These are phyloP conservation scores for Guadua angustifolia DNA, from an alignment of 176 grass and related monocot species.

Conservation along the genomic window DNA sequence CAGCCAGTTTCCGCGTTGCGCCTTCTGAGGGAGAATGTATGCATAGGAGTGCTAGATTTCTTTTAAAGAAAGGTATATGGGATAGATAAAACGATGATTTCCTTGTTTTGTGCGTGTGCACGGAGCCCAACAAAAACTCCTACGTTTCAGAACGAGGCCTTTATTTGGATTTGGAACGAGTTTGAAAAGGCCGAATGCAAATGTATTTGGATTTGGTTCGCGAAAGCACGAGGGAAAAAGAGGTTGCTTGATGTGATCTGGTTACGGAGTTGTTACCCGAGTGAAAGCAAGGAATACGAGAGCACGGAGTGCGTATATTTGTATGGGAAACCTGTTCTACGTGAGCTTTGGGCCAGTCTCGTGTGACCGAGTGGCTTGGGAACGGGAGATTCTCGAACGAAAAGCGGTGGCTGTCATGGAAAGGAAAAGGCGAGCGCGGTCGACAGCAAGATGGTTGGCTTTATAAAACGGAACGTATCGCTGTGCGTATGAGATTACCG, in stretches of 20 bases:
- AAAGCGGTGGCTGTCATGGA: slow-evolving; percentile 45
- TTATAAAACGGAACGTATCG: neutral
- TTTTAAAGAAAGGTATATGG: too few relatives aligned
- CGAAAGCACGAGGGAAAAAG: neutral
- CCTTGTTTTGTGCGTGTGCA: neutral
- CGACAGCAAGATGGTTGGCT: neutral
- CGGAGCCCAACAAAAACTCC: neutral
- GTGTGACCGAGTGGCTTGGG: slow-evolving; percentile 6
- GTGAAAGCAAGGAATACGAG: slow-evolving; percentile 33
- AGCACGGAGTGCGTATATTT: neutral
- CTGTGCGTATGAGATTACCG: slow-evolving; percentile 18
- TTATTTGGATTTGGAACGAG: neutral
- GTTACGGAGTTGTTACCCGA: neutral
- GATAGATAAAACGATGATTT: too few relatives aligned
- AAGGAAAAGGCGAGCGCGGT: neutral
- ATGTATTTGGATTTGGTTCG: too few relatives aligned
- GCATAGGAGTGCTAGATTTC: too few relatives aligned
- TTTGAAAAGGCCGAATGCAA: neutral
- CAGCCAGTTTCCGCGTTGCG: too few relatives aligned
- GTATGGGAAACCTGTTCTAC: neutral
- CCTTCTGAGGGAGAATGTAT: too few relatives aligned
- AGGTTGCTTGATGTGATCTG: slow-evolving; percentile 39
- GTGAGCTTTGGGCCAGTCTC: neutral
- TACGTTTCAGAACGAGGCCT: neutral
- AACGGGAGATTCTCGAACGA: slow-evolving; percentile 28